Evolutionary conservation across 192 early-diverging fungal species (phyloP), one percentile per base, ranked within the genome.

Genomic region (Coemansia sp.): DNA sequence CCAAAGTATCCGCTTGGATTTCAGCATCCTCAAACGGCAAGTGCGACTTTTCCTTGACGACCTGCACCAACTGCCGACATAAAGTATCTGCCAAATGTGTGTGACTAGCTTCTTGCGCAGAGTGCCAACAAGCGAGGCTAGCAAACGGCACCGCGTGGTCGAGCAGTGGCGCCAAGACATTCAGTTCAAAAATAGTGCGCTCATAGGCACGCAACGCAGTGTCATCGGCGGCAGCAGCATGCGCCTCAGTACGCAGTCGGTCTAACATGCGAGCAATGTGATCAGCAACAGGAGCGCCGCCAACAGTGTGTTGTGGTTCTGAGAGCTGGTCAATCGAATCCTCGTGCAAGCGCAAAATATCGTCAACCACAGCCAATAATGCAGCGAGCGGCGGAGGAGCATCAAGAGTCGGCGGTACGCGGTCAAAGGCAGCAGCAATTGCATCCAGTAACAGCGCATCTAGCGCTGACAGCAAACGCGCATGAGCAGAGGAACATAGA

Each of bases 101-200:
- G 29, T 58, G 29, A 25, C 46, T 62, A 50, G 14, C 9, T 38
- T 12, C 2, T 11, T 31, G 64, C 62, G 27, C 39, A 27, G 58
- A 19, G 4, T 27, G 31, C 65, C 69, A 65, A 5, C n/a, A 34
- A 2, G 32, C 38, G 5, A 65, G 48, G 36, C 46, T 19, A 7
- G 46, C 42, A 36, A 48, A 62, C 8, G 36, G 44, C 0, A 11
- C 25, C 0, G 67, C 25, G 0, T 61, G 34, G 7, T 66, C 63
- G 2, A 50, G 58, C 6, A 72, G 39, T 2, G 69, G 60, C 6
- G 44, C 41, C 42, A 69, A n/a, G 3, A 81, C 42, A 31, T 81
- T 81, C 21, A 73, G 74, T 68, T 73, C 70, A 25, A 81, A 70
- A 23, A 81, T 63, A 0, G 66, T 32, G 38, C 63, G 67, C 38